Conservation (phyloP, 106 monocot species). For the Apostasia ramifera region DNA sequence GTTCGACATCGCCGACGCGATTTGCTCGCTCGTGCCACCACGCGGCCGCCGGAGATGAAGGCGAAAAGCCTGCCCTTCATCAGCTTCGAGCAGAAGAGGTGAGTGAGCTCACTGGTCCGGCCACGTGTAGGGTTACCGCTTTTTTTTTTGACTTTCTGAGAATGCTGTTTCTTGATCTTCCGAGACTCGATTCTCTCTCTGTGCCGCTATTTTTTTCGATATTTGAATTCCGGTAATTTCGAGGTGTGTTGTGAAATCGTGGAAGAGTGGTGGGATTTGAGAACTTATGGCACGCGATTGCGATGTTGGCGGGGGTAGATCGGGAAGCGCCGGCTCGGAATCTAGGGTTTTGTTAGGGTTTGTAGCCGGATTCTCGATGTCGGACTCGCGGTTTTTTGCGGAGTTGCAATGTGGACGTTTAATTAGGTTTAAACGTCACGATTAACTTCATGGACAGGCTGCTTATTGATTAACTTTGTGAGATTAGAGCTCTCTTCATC, state of each 20-base stretch:
- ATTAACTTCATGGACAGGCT: background rate
- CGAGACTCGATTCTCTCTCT: background rate
- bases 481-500: too few relatives aligned
- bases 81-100: slow-evolving; percentile 4
- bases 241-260: background rate
- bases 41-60: slow-evolving; percentile 7
- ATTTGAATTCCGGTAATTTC: background rate
- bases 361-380: background rate
- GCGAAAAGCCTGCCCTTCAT: background rate
- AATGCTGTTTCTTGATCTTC: background rate
- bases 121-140: background rate
- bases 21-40: background rate
- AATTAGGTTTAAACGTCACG: background rate
- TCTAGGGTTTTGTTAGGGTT: slow-evolving; percentile 2
- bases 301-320: background rate
- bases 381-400: background rate
- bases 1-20: background rate
- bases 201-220: background rate
- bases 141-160: background rate
- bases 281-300: background rate
- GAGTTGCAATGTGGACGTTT: background rate
- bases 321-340: background rate
- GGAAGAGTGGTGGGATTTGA: background rate
- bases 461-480: background rate
- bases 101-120: background rate